Evolutionary conservation across 73 alveolate genomes (phyloP).

Genomic region (Urostyla sp.): DNA sequence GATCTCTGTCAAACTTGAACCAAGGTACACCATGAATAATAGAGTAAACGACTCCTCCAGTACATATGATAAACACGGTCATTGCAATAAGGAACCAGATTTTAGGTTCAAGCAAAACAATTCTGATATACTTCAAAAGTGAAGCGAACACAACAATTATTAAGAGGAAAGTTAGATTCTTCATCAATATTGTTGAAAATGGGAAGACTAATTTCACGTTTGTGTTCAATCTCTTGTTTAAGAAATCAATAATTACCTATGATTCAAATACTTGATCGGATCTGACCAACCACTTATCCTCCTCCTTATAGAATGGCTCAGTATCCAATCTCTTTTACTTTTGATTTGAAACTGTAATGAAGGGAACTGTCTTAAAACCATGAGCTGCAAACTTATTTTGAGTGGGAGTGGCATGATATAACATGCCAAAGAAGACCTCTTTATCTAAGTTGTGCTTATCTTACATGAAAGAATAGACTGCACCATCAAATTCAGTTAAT

Average conservation of each 20-base stretch:
- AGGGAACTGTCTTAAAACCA: conserved; percentile 68
- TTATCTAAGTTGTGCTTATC: conserved; percentile 55
- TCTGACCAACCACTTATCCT: conserved; percentile 56
- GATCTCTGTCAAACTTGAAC: conserved; percentile 75
- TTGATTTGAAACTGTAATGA: conserved; percentile 52
- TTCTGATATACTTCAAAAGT: conserved; percentile 19
- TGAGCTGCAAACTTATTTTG: conserved; percentile 47
- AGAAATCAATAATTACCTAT: conserved; percentile 59
- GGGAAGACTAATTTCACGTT: conserved; percentile 47
- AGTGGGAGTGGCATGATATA: conserved; percentile 70
- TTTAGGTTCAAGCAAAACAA: conserved; percentile 70
- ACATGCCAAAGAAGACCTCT: conserved; percentile 80
- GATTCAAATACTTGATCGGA: conserved; percentile 47
- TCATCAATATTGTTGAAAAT: conserved; percentile 6
- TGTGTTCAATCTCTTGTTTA: conserved; percentile 49
- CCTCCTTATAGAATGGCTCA: conserved; percentile 39
- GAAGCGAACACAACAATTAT: conserved; percentile 2
- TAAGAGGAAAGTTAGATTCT: conserved; percentile 10
- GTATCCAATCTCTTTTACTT: conserved; percentile 38
- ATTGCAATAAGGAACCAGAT: conserved; percentile 76
- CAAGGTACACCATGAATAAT: conserved; percentile 85
- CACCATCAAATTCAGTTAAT: conserved; percentile 53
- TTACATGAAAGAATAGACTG: conserved; percentile 73
- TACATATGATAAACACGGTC: conserved; percentile 75
- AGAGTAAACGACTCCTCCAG: conserved; percentile 84